A percentile compares a stretch with the other conserved stretches of the same genome.
phyloP scores from a whole-genome alignment of 768 basidiomycete genomes.

The Lactarius pseudohatsudake region DNA sequence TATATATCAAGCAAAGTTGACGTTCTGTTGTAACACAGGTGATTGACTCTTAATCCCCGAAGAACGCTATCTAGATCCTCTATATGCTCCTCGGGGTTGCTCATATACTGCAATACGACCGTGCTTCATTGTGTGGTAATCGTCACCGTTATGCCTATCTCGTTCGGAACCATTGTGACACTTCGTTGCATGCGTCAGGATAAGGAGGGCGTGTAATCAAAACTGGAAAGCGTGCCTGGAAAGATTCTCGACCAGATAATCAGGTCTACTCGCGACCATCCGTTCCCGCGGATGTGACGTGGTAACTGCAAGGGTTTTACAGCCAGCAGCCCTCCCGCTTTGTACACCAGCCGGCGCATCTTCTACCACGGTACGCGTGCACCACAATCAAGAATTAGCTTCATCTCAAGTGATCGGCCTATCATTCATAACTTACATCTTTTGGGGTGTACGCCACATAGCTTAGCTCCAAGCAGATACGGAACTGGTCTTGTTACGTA shows the following conservation, averaged over 20 bases:
- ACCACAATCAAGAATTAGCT: too few relatives aligned
- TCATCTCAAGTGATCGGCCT: too few relatives aligned
- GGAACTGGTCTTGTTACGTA: too few relatives aligned
- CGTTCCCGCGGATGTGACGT: conserved; percentile 76
- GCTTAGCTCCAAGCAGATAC: too few relatives aligned
- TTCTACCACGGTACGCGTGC: conserved; percentile 61
- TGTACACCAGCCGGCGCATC: conserved; percentile 86
- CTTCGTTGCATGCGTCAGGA: conserved; percentile 16
- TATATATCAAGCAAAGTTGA: conserved; percentile 23
- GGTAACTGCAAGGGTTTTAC: conserved; percentile 78
- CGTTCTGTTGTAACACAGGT: neutral
- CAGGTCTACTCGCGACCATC: conserved; percentile 60
- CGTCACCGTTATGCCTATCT: conserved; percentile 35
- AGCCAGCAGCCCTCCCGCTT: conserved; percentile 79
- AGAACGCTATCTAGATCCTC: neutral
- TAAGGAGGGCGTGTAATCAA: neutral
- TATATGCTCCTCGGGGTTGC: neutral
- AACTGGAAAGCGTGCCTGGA: conserved; percentile 47
- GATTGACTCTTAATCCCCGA: neutral
- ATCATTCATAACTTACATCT: too few relatives aligned
- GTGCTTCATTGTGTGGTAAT: conserved; percentile 7
- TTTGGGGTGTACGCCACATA: too few relatives aligned
- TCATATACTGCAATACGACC: neutral
- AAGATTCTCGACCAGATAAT: conserved; percentile 72
- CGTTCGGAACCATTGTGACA: conserved; percentile 36